Percentiles rank a stretch among this genome's conserved stretches.
Conservation (phyloP, 257 asterid genomes). For the Nicotiana knightiana region DNA sequence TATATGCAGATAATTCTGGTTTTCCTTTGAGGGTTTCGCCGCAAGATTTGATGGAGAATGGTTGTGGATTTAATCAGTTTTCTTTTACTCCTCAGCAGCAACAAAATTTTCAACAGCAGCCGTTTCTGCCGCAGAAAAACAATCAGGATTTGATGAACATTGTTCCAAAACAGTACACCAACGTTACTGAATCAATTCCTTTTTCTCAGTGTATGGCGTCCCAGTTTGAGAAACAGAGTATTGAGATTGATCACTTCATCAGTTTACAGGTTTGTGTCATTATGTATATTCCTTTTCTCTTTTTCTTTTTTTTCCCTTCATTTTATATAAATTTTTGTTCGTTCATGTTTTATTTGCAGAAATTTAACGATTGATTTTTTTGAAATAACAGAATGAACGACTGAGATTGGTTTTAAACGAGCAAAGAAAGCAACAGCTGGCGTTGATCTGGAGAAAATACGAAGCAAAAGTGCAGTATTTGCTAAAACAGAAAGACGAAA, state of each 20-base stretch:
- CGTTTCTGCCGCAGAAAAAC: constrained; percentile 2
- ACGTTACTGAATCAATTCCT: constrained; percentile 11
- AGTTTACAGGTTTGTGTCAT: constrained; percentile 40
- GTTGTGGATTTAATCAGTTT: constrained; percentile 30
- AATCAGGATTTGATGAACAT: constrained; percentile 12
- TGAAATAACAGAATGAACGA: constrained; percentile 50
- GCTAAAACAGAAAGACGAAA: constrained; percentile 53
- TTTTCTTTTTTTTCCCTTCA: not conserved
- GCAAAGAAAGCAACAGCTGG: constrained; percentile 37
- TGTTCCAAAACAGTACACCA: not conserved
- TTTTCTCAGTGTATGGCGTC: constrained; percentile 21
- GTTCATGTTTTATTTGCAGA: not conserved
- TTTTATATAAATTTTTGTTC: not conserved
- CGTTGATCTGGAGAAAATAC: constrained; percentile 28
- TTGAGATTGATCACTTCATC: constrained; percentile 51
- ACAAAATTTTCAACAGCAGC: constrained; percentile 19
- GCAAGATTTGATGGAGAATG: constrained; percentile 41
- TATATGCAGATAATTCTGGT: constrained; percentile 42
- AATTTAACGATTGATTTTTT: not conserved
- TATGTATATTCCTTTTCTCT: not conserved
- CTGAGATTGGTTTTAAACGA: constrained; percentile 48
- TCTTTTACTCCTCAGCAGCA: constrained; percentile 21
- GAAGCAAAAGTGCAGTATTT: constrained; percentile 41
- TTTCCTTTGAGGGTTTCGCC: constrained; percentile 26
- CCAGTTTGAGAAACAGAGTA: constrained; percentile 38